phyloP scores from a whole-genome alignment of 2,329 filamentous ascomycete genomes.

The Didymellaceae sp. region DNA sequence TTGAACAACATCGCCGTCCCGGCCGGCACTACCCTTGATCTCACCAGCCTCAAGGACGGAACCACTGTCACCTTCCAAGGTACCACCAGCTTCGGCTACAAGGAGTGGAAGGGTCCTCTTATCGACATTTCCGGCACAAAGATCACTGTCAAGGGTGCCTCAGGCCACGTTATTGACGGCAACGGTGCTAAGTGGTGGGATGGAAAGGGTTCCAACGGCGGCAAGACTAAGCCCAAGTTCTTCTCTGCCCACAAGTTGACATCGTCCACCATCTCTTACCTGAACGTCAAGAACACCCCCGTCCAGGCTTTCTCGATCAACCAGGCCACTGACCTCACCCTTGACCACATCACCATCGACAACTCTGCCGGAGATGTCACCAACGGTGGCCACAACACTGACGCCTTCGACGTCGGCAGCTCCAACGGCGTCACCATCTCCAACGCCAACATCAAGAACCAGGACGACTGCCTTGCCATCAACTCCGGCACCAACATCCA shows the following conservation, averaged over 20 bases:
- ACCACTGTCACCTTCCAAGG: constrained; percentile 68
- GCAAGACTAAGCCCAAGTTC: constrained; percentile 58
- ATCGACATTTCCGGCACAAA: constrained; percentile 65
- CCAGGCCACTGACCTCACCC: constrained; percentile 50
- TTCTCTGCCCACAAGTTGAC: constrained; percentile 63
- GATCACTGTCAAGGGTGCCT: constrained; percentile 65
- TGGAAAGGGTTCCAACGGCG: constrained; percentile 55
- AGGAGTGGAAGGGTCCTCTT: constrained; percentile 70
- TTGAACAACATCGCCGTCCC: constrained; percentile 63
- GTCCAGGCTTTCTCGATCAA: constrained; percentile 61
- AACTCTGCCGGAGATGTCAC: constrained; percentile 60
- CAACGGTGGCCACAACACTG: constrained; percentile 58
- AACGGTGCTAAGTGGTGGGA: constrained; percentile 62
- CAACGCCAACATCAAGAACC: constrained; percentile 61
- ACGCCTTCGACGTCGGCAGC: constrained; percentile 63
- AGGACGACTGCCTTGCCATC: constrained; percentile 66
- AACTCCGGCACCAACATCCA: constrained; percentile 59
- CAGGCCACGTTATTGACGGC: constrained; percentile 62
- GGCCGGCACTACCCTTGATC: constrained; percentile 64
- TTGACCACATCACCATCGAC: constrained; percentile 63
- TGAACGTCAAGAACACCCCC: constrained; percentile 63
- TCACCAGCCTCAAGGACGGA: constrained; percentile 60
- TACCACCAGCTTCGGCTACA: constrained; percentile 70
- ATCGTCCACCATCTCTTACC: constrained; percentile 56
- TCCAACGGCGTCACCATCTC: constrained; percentile 58